Base-by-base conservation (phyloP, 192 early-diverging fungal species). In the Mortierella antarctica region DNA sequence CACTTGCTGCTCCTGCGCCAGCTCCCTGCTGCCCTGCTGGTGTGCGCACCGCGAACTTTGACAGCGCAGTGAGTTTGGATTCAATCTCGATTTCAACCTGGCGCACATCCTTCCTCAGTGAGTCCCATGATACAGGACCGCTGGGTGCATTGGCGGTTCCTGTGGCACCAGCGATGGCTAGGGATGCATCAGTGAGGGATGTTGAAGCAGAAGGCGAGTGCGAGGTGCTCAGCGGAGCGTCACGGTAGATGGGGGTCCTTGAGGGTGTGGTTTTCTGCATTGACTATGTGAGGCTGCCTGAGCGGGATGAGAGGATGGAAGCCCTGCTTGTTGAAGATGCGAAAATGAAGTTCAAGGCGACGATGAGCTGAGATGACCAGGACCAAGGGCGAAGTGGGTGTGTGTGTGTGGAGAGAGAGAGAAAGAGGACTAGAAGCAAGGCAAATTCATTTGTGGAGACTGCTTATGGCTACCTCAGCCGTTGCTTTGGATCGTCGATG, bases 51-150 rank as follows among this genome's bases (percentile, higher is more conserved):
- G 83, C 75, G 57, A 82, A 59, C 65, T 87, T 89, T 17, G 91
- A 82, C 44, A 90, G 87, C 7, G 83, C 61, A 7, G 83, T 83
- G 8, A 95, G 77, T 72, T 92, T 91, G 3, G 83, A 71, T 57
- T 95, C 92, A 21, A 90, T 89, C 65, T 95, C 93, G 71, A 86
- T 89, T 72, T 94, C 93, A 15, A 95, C 77, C 39, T 88, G 86
- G 52, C 93, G 85, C 13, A 90, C 93, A 46, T 94, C 89, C 60
- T 89, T 89, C 47, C 92, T 86, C 52, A 95, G 71, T 6, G 71
- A 68, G 52, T 95, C 93, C 93, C 93, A 95, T 2, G 84, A 71
- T 3, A 62, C 41, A 13, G 61, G 59, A 15, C 61, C 70, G 4
- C 41, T 41, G 6, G 56, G 15, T 4, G 48, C 41, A 31, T 46